Evolutionary conservation across 305 asterid species (phyloP).

Genomic region (Fraxinus platypoda): DNA sequence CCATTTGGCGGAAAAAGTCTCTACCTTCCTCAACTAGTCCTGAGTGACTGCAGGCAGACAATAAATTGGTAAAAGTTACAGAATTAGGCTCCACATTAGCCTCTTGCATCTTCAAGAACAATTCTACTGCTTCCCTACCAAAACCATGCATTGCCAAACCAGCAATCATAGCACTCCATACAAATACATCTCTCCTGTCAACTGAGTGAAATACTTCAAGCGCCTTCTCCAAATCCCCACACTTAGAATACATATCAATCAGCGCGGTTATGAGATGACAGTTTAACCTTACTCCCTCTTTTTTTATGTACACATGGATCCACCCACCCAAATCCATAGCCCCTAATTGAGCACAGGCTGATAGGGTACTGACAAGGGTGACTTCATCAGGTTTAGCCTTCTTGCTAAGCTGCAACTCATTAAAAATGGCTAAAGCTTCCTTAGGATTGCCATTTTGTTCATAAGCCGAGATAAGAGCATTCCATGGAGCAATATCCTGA

Average conservation of each 20-base stretch:
- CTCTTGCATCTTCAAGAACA: slow-evolving; percentile 60
- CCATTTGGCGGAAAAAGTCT: slow-evolving; percentile 53
- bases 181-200: slow-evolving; percentile 52
- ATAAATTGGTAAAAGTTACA: slow-evolving; percentile 62
- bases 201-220: slow-evolving; percentile 55
- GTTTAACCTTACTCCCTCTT: neutral
- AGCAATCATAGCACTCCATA: slow-evolving; percentile 85
- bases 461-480: slow-evolving; percentile 71
- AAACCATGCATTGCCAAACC: slow-evolving; percentile 80
- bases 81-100: slow-evolving; percentile 54
- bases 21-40: slow-evolving; percentile 67
- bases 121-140: slow-evolving; percentile 53
- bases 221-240: slow-evolving; percentile 76
- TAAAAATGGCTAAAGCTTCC: slow-evolving; percentile 64
- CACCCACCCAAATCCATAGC: slow-evolving; percentile 69
- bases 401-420: slow-evolving; percentile 60
- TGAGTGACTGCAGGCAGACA: slow-evolving; percentile 80
- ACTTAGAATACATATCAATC: slow-evolving; percentile 74
- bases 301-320: slow-evolving; percentile 46
- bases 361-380: slow-evolving; percentile 63
- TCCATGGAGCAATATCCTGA: slow-evolving; percentile 68
- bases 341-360: slow-evolving; percentile 82
- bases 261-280: slow-evolving; percentile 41
- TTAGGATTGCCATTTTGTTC: slow-evolving; percentile 62
- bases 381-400: slow-evolving; percentile 61